Conservation (phyloP, 305 asterid species). For the Fraxinus baroniana region DNA sequence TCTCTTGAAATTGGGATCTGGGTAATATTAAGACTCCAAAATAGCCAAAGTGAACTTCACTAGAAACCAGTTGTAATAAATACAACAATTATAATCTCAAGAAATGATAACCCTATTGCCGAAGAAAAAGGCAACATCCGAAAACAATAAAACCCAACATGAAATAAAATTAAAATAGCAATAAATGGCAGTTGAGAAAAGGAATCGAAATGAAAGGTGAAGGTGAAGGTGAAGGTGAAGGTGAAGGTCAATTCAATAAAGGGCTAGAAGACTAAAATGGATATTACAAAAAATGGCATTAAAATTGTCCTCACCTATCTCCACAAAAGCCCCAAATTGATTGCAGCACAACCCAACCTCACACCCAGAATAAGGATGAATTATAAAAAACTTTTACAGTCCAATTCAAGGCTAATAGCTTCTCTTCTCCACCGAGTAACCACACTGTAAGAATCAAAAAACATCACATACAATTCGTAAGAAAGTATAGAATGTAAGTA, state of each 20-base stretch:
- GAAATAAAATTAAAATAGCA: neutral
- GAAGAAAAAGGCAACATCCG: neutral
- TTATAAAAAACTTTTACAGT: neutral
- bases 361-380: neutral
- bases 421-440: neutral
- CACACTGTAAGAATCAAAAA: neutral
- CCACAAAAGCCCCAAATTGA: constrained; percentile 12
- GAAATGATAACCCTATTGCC: neutral
- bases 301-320: constrained; percentile 9
- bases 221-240: constrained; percentile 34
- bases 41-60: constrained; percentile 25
- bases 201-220: constrained; percentile 20
- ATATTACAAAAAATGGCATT: neutral
- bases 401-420: neutral
- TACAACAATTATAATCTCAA: neutral
- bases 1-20: constrained; percentile 1
- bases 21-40: constrained; percentile 18
- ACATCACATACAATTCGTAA: neutral
- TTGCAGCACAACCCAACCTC: constrained; percentile 1
- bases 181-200: neutral
- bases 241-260: constrained; percentile 33
- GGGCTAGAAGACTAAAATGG: constrained; percentile 17
- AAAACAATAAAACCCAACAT: neutral
- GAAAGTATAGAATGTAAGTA: neutral
- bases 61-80: constrained; percentile 22